These are phyloP conservation scores for Aspergillus leporis DNA, from an alignment of 495 filamentous ascomycete genomes.

Conservation along the genomic window DNA sequence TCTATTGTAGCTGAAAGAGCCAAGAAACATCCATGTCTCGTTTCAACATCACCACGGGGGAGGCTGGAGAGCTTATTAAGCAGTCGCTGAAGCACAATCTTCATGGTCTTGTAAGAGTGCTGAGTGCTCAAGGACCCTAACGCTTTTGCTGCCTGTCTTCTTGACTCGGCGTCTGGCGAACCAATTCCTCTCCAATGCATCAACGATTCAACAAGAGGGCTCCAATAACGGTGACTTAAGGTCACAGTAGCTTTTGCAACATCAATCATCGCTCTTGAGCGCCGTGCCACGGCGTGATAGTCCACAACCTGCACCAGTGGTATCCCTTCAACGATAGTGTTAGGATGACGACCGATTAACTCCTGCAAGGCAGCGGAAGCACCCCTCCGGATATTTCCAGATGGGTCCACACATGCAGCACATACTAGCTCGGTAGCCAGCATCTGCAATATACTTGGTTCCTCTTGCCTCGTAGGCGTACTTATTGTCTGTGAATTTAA, in stretches of 20 bases:
- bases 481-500: constrained; percentile 48
- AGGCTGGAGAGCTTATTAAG: constrained; percentile 46
- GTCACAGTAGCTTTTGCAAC: constrained; percentile 67
- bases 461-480: constrained; percentile 24
- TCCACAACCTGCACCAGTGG: constrained; percentile 84
- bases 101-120: constrained; percentile 32
- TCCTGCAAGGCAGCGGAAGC: constrained; percentile 94
- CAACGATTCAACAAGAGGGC: constrained; percentile 65
- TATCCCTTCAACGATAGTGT: constrained; percentile 79
- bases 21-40: constrained; percentile 67
- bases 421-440: constrained; percentile 78
- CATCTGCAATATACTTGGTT: constrained; percentile 62
- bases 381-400: constrained; percentile 89
- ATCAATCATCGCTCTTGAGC: constrained; percentile 76
- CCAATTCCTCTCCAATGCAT: constrained; percentile 88
- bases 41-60: constrained; percentile 61
- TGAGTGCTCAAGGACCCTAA: constrained; percentile 60
- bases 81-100: constrained; percentile 39
- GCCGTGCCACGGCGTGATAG: constrained; percentile 86
- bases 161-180: constrained; percentile 68
- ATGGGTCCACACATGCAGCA: constrained; percentile 82
- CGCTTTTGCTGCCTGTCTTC: constrained; percentile 68
- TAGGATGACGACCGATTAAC: constrained; percentile 87
- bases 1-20: constrained; percentile 52
- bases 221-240: constrained; percentile 67